phyloP scores from a whole-genome alignment of 306 rosid species.

The Cucurbita argyrosperma region DNA sequence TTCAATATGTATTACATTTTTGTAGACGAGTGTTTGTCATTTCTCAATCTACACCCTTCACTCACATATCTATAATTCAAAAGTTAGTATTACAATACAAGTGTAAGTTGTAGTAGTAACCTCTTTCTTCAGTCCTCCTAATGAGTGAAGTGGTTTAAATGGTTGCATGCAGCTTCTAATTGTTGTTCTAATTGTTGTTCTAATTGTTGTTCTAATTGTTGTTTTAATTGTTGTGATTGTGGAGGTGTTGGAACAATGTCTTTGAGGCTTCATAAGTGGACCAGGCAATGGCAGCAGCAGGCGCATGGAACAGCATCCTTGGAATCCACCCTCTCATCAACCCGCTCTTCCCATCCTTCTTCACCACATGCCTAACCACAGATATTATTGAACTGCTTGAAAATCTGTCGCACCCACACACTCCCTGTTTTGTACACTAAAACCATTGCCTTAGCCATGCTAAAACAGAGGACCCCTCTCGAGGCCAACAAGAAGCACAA shows the following conservation, averaged over 20 bases:
- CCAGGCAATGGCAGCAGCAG: slow-evolving; percentile 59
- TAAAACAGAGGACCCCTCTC: not conserved
- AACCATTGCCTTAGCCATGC: not conserved
- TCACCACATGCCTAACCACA: slow-evolving; percentile 20
- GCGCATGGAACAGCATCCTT: slow-evolving; percentile 51
- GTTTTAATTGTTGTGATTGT: not conserved
- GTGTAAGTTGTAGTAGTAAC: not conserved
- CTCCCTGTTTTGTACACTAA: slow-evolving; percentile 18
- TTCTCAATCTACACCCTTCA: not conserved
- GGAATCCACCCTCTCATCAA: slow-evolving; percentile 36
- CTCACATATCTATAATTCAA: not conserved
- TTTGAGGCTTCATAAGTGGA: slow-evolving; percentile 50
- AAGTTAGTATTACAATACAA: not conserved
- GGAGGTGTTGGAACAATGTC: slow-evolving; percentile 27
- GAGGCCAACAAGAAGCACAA: not conserved
- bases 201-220: too few species aligned
- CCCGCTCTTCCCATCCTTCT: slow-evolving; percentile 35
- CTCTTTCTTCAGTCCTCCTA: not conserved
- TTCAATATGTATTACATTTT: too few species aligned
- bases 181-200: not conserved
- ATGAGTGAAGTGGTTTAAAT: not conserved
- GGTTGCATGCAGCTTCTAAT: not conserved
- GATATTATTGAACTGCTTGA: slow-evolving; percentile 28
- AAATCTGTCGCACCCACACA: slow-evolving; percentile 36
- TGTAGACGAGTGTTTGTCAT: not conserved